Percentiles rank a stretch among this genome's conserved stretches.
phyloP scores from a whole-genome alignment of 1,284 basidiomycete genomes.

The Phlebopus sp. region DNA sequence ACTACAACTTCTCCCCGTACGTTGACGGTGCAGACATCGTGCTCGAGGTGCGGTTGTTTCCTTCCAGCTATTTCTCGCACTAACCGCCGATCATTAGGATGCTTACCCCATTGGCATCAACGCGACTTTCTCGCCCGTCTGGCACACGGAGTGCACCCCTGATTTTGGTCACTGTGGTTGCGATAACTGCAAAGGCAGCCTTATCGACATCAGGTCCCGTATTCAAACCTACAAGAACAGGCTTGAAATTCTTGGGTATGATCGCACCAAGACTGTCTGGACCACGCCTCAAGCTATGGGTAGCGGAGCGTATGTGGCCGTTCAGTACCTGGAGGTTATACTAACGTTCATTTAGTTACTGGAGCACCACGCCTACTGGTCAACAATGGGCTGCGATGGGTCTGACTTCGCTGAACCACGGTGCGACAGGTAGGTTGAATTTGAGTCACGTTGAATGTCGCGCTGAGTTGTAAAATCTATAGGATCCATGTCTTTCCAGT shows the following conservation, averaged over 20 bases:
- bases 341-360: slow-evolving; percentile 23
- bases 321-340: too few relatives aligned
- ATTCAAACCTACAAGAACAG: slow-evolving; percentile 28
- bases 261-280: slow-evolving; percentile 29
- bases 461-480: not conserved
- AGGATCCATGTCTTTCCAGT: slow-evolving; percentile 32
- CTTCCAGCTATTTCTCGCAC: not conserved
- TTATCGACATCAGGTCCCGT: slow-evolving; percentile 26
- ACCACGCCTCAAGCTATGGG: slow-evolving; percentile 29
- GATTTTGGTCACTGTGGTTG: slow-evolving; percentile 34
- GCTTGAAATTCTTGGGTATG: slow-evolving; percentile 27
- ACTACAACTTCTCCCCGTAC: slow-evolving; percentile 64
- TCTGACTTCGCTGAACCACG: slow-evolving; percentile 27
- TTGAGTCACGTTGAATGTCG: too few relatives aligned
- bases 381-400: slow-evolving; percentile 25
- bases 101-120: slow-evolving; percentile 32
- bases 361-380: slow-evolving; percentile 28
- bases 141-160: slow-evolving; percentile 26
- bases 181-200: slow-evolving; percentile 26
- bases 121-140: slow-evolving; percentile 28
- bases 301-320: slow-evolving; percentile 19
- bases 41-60: slow-evolving; percentile 14
- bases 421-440: slow-evolving; percentile 22
- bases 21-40: slow-evolving; percentile 59
- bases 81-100: slow-evolving; percentile 9